A percentile compares a stretch with the other conserved stretches of the same genome.
These are phyloP conservation scores for Coemansia sp. DNA, from an alignment of 192 early-diverging fungal species.

Conservation along the genomic window DNA sequence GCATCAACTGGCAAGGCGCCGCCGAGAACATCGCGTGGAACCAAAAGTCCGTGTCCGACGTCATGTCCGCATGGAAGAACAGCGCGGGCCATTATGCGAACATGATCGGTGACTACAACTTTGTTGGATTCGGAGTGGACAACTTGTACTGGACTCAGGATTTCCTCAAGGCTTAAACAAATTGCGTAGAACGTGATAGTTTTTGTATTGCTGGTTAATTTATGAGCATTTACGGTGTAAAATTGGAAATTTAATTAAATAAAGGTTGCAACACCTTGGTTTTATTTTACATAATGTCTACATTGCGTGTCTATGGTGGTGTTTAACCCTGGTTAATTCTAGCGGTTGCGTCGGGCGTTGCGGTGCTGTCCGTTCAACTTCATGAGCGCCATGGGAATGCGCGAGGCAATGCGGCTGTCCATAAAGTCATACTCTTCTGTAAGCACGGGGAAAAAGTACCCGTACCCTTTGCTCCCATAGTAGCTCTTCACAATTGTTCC, in stretches of 20 bases:
- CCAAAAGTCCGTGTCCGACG: constrained; percentile 29
- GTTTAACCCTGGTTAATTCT: not conserved
- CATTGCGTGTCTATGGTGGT: not conserved
- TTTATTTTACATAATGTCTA: no score
- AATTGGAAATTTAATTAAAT: not conserved
- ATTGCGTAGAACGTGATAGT: no score
- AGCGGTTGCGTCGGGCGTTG: constrained; percentile 12
- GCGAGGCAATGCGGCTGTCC: constrained; percentile 42
- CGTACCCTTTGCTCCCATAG: constrained; percentile 35
- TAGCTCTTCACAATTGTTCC: constrained; percentile 46
- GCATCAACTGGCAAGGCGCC: constrained; percentile 32
- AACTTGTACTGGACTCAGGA: constrained; percentile 57
- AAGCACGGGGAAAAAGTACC: constrained; percentile 48
- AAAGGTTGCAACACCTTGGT: not conserved
- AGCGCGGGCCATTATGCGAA: constrained; percentile 57
- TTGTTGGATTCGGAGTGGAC: constrained; percentile 47
- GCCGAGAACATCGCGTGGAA: constrained; percentile 58
- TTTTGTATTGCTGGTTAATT: no score
- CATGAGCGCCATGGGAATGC: constrained; percentile 34
- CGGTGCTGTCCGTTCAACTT: constrained; percentile 22
- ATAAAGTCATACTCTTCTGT: constrained; percentile 42
- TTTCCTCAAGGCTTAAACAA: constrained; percentile 22
- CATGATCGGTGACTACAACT: constrained; percentile 45
- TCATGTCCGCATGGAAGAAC: constrained; percentile 48
- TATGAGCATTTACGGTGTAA: no score